These are phyloP conservation scores for Heritiera littoralis DNA, from an alignment of 345 rosid species.

Conservation along the genomic window DNA sequence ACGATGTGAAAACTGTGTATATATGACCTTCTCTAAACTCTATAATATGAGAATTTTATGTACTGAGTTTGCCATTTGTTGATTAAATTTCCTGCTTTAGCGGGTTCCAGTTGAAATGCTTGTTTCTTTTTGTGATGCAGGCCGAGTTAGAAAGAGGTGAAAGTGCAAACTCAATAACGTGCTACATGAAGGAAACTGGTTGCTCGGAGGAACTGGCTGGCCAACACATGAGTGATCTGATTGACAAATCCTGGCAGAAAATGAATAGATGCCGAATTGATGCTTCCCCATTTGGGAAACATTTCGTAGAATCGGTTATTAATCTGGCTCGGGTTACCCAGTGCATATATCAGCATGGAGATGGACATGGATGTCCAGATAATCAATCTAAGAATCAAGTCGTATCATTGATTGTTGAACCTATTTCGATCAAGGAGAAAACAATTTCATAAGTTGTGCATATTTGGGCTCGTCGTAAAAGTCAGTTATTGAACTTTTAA, in stretches of 20 bases:
- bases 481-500: too few relatives aligned
- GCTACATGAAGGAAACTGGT: slow-evolving; percentile 39
- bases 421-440: slow-evolving; percentile 15
- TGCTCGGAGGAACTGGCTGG: slow-evolving; percentile 32
- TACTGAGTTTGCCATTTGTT: too few relatives aligned
- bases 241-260: slow-evolving; percentile 40
- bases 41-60: too few relatives aligned
- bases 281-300: slow-evolving; percentile 11
- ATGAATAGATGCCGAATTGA: slow-evolving; percentile 28
- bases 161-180: slow-evolving; percentile 31
- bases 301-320: slow-evolving; percentile 26
- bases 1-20: too few relatives aligned
- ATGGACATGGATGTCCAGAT: slow-evolving; percentile 44
- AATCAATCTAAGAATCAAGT: slow-evolving; percentile 23
- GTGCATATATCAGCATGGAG: slow-evolving; percentile 40
- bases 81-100: too few relatives aligned
- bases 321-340: slow-evolving; percentile 38
- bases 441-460: neutral
- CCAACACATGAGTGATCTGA: slow-evolving; percentile 21
- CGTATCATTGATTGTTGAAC: slow-evolving; percentile 34
- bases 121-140: slow-evolving; percentile 20
- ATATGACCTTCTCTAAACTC: too few relatives aligned
- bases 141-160: slow-evolving; percentile 45
- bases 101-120: neutral
- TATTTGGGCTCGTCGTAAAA: neutral